A percentile compares a stretch with the other conserved stretches of the same genome.
phyloP scores from a whole-genome alignment of 1,284 basidiomycete species.

The Termitomyces sp. region DNA sequence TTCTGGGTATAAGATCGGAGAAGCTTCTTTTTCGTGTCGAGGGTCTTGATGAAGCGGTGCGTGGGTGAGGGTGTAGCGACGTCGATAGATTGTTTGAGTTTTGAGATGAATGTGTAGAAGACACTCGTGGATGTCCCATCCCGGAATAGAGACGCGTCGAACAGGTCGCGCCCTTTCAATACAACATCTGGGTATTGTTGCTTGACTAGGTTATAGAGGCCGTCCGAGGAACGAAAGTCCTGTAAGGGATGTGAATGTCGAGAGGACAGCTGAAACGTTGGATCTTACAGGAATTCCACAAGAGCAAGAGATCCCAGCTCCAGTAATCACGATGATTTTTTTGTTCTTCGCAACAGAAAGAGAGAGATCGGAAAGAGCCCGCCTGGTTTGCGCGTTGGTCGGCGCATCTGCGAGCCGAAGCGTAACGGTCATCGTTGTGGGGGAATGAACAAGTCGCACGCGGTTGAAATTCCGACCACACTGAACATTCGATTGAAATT shows the following conservation, averaged over 20 bases:
- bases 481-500: conserved; percentile 9
- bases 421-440: conserved; percentile 47
- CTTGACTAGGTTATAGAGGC: conserved; percentile 85
- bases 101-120: conserved; percentile 93
- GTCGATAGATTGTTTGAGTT: conserved; percentile 81
- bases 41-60: conserved; percentile 82
- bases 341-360: conserved; percentile 76
- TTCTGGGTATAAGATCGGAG: conserved; percentile 93
- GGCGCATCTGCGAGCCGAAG: conserved; percentile 45
- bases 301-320: conserved; percentile 90
- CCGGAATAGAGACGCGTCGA: conserved; percentile 83
- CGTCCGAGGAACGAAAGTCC: conserved; percentile 89
- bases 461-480: conserved; percentile 8
- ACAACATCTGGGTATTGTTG: conserved; percentile 78
- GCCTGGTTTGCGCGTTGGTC: conserved; percentile 48
- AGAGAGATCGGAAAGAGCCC: conserved; percentile 64
- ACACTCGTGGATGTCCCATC: conserved; percentile 82
- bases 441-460: conserved; percentile 1
- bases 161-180: conserved; percentile 84
- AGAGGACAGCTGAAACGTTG: not conserved
- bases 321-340: conserved; percentile 82
- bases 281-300: conserved; percentile 83
- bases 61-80: conserved; percentile 79
- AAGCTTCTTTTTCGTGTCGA: conserved; percentile 81
- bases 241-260: conserved; percentile 27